Percentiles rank a stretch among this genome's conserved stretches.
Evolutionary conservation across 2,329 filamentous ascomycete species (phyloP).

Genomic region (Epichloe brachyelytri): DNA sequence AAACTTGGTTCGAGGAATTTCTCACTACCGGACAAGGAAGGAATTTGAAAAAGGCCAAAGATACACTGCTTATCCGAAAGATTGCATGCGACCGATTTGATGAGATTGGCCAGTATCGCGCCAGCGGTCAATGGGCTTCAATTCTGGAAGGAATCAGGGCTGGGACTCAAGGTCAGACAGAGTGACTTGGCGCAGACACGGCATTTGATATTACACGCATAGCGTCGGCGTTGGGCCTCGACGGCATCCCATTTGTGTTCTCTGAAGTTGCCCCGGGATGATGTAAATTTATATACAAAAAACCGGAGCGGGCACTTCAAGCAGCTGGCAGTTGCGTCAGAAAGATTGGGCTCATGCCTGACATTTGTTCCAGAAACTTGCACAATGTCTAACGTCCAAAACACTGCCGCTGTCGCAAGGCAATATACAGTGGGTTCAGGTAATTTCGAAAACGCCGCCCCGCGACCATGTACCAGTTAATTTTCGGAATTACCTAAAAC

Average conservation of each 20-base stretch:
- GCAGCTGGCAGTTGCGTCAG: too few relatives aligned
- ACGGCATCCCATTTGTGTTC: background rate
- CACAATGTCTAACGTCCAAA: too few relatives aligned
- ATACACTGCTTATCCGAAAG: constrained; percentile 61
- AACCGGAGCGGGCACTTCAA: too few relatives aligned
- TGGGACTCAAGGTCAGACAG: constrained; percentile 24
- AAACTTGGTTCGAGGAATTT: constrained; percentile 60
- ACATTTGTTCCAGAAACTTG: too few relatives aligned
- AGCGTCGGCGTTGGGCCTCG: background rate
- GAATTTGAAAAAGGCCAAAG: constrained; percentile 50
- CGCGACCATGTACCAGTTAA: too few relatives aligned
- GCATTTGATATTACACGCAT: background rate
- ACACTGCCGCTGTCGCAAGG: too few relatives aligned
- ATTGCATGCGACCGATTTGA: constrained; percentile 52
- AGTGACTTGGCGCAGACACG: constrained; percentile 8
- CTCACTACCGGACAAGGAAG: constrained; percentile 53
- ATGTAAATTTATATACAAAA: background rate
- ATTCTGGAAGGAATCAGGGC: constrained; percentile 39
- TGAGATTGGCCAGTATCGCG: constrained; percentile 31
- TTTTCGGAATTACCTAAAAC: too few relatives aligned
- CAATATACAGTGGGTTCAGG: too few relatives aligned
- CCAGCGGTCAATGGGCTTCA: constrained; percentile 33
- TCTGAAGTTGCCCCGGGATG: background rate
- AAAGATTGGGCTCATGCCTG: too few relatives aligned
- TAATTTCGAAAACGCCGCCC: too few relatives aligned